Conservation (phyloP, 306 rosid genomes). For the Acacia confusa region DNA sequence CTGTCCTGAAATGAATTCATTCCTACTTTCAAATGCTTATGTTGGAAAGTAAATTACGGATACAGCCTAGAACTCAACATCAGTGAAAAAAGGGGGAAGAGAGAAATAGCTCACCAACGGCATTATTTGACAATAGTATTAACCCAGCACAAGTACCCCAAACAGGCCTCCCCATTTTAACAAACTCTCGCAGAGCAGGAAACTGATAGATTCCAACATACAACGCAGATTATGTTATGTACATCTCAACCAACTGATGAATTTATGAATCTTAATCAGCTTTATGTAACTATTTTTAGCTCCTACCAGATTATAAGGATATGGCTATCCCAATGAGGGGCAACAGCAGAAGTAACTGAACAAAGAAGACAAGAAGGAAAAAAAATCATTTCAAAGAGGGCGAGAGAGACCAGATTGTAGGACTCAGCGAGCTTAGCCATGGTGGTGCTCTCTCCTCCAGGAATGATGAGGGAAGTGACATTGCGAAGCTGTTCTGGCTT, state of each 20-base stretch:
- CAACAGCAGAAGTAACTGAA: not conserved
- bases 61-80: not conserved
- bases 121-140: constrained; percentile 85
- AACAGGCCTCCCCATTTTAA: constrained; percentile 89
- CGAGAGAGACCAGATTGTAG: constrained; percentile 74
- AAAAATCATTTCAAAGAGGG: not conserved
- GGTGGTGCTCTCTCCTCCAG: constrained; percentile 98
- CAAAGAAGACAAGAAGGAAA: not conserved
- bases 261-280: not conserved
- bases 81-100: constrained; percentile 16
- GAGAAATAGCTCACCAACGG: constrained; percentile 56
- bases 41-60: not conserved
- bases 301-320: not conserved
- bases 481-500: constrained; percentile 83
- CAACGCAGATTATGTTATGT: not conserved
- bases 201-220: constrained; percentile 48
- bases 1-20: constrained; percentile 69
- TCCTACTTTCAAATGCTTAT: constrained; percentile 10
- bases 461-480: constrained; percentile 79
- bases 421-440: constrained; percentile 95
- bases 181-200: constrained; percentile 92
- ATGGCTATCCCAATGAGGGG: not conserved
- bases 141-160: constrained; percentile 99
- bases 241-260: not conserved
- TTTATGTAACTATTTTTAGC: not conserved